A percentile compares a stretch with the other conserved stretches of the same genome.
Evolutionary conservation across 495 filamentous ascomycete genomes (phyloP).

Genomic region (Bryoglossum gracile): DNA sequence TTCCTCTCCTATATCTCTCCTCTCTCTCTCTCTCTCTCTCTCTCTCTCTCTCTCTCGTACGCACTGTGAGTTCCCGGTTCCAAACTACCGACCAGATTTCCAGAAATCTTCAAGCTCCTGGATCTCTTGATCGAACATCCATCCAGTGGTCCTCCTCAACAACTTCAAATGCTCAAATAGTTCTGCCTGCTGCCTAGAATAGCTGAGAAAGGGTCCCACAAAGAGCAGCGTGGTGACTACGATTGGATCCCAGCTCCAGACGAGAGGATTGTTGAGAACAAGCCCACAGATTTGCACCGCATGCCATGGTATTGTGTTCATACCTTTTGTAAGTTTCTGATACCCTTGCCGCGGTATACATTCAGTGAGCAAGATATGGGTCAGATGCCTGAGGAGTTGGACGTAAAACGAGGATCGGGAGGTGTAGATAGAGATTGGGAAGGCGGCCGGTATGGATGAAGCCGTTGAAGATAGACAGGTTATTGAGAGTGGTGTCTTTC

Average conservation of each 20-base stretch:
- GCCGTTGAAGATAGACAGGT: not conserved
- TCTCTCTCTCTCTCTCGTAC: too few relatives aligned
- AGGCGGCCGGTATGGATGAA: not conserved
- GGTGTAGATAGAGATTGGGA: slow-evolving; percentile 1
- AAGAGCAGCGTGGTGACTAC: not conserved
- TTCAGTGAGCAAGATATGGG: not conserved
- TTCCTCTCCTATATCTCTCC: too few relatives aligned
- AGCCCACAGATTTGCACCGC: slow-evolving; percentile 3
- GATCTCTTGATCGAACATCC: slow-evolving; percentile 1
- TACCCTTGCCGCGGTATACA: not conserved
- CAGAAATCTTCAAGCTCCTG: not conserved
- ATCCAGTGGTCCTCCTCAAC: not conserved
- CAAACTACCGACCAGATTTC: not conserved
- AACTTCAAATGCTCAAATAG: not conserved
- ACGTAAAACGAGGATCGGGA: not conserved
- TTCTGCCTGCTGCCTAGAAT: not conserved
- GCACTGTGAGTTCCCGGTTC: too few relatives aligned
- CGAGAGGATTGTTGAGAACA: not conserved
- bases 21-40: too few relatives aligned
- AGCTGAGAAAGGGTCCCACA: not conserved
- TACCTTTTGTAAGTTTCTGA: not conserved
- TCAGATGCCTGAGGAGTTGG: slow-evolving; percentile 4
- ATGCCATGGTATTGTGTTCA: slow-evolving; percentile 5
- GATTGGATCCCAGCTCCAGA: slow-evolving; percentile 5
- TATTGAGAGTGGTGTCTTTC: not conserved